These are phyloP conservation scores for Rickenella mellea DNA, from an alignment of 768 basidiomycete species.

Conservation along the genomic window DNA sequence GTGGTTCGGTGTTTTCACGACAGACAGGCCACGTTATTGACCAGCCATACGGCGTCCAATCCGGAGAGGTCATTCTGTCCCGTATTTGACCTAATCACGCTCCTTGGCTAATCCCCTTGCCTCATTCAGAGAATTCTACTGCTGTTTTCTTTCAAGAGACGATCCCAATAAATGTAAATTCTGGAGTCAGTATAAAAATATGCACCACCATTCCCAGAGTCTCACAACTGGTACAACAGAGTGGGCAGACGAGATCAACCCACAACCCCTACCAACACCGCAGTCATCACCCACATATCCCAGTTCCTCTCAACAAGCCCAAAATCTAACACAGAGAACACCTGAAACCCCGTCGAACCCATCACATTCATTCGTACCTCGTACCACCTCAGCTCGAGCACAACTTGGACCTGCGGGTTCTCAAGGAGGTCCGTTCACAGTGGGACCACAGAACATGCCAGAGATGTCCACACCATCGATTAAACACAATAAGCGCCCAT, in stretches of 20 bases:
- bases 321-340: constrained; percentile 16
- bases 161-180: constrained; percentile 23
- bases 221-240: constrained; percentile 10
- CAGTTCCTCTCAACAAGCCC: neutral
- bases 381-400: too few species aligned
- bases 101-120: too few species aligned
- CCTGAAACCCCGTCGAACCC: constrained; percentile 9
- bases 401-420: too few species aligned
- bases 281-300: constrained; percentile 3
- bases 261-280: constrained; percentile 9
- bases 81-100: neutral
- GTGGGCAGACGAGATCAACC: constrained; percentile 21
- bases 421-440: too few species aligned
- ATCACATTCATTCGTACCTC: neutral
- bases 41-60: constrained; percentile 22
- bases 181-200: constrained; percentile 21
- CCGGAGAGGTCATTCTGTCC: constrained; percentile 24
- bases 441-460: too few species aligned
- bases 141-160: constrained; percentile 20
- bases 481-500: too few species aligned
- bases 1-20: too few species aligned
- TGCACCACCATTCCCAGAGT: neutral
- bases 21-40: too few species aligned
- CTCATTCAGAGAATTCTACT: constrained; percentile 25
- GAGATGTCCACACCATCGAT: too few species aligned